phyloP scores from a whole-genome alignment of 1,284 basidiomycete genomes.

The Rhodofomes roseus region DNA sequence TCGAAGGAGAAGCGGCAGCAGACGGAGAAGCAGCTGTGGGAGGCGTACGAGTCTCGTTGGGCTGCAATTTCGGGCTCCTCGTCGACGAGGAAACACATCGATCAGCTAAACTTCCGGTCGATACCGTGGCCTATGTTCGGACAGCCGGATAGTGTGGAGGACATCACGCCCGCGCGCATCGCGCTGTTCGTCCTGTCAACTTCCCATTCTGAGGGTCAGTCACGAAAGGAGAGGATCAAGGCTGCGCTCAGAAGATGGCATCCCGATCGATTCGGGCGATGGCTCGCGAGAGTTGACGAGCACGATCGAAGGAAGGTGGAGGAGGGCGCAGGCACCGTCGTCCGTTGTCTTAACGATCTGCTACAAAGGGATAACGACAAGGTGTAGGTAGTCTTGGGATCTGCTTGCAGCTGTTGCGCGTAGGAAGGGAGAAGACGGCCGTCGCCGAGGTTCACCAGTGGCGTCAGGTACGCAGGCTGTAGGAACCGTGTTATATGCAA shows the following conservation, averaged over 20 bases:
- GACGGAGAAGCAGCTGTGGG: constrained; percentile 50
- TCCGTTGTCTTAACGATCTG: constrained; percentile 66
- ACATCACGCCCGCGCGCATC: constrained; percentile 48
- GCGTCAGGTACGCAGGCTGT: too few species aligned
- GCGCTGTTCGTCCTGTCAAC: constrained; percentile 57
- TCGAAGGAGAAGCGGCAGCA: constrained; percentile 35
- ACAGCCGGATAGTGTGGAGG: constrained; percentile 39
- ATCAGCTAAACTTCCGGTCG: constrained; percentile 49
- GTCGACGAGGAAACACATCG: constrained; percentile 36
- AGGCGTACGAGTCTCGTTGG: constrained; percentile 62
- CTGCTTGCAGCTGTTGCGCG: not conserved
- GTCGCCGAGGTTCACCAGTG: too few species aligned
- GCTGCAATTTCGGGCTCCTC: constrained; percentile 36
- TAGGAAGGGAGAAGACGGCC: not conserved
- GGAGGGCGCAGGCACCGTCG: constrained; percentile 66
- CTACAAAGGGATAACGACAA: constrained; percentile 32
- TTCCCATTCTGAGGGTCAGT: constrained; percentile 51
- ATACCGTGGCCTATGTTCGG: constrained; percentile 68
- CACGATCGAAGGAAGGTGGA: constrained; percentile 56
- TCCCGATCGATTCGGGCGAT: constrained; percentile 65
- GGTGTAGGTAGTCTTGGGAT: not conserved
- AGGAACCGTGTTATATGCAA: too few species aligned
- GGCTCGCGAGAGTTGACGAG: constrained; percentile 49
- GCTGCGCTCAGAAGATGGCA: constrained; percentile 70
- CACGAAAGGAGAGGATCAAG: constrained; percentile 60